Base-by-base conservation (phyloP, 768 basidiomycete genomes). In the Trametes villosa region DNA sequence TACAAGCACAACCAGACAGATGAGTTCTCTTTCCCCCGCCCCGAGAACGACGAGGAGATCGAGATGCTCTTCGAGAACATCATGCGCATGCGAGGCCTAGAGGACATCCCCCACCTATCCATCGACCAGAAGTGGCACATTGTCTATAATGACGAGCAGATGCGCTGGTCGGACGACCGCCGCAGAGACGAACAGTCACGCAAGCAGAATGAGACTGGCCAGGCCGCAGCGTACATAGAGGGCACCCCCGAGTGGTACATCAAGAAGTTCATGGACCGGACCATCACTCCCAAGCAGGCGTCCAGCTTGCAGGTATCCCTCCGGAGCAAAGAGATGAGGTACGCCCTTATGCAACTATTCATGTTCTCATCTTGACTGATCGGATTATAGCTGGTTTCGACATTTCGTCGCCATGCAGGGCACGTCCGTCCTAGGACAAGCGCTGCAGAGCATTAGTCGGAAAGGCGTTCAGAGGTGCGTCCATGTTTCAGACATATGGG, bases 211-310 rank as follows among this genome's bases (percentile, higher is more conserved):
- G 89, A 89, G 63, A 70, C 79, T 3, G 86, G 87, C 7, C 83
- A 84, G 55, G 66, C 84, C 8, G 74, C 76, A 7, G 72, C 80
- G 22, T 81, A 85, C 22, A 74, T 83, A 22, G 84, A 86, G 55
- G 88, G 89, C 62, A 86, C 90, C 9, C 94, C 96, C 1, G 91
- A 97, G 72, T 97, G 91, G 90, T 98, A 94, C 71, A 86, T 98
- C 64, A 85, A 88, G 73, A 93, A 89, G 74, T 93, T 97, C 71
- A 79, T 98, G 70, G 91, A 96, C 69, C 86, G 86, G 60, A 90
- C 90, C 2, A 86, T 97, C 50, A 94, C 88, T 1, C 76, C 86
- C 41, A 91, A 92, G 74, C 87, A 94, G 63, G 91, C 92, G 11
- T 79, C 82, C 22, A 86, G 89, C 57, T 77, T 98, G 46, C 81